phyloP scores from a whole-genome alignment of 106 monocot genomes.

The Agapanthus africanus region DNA sequence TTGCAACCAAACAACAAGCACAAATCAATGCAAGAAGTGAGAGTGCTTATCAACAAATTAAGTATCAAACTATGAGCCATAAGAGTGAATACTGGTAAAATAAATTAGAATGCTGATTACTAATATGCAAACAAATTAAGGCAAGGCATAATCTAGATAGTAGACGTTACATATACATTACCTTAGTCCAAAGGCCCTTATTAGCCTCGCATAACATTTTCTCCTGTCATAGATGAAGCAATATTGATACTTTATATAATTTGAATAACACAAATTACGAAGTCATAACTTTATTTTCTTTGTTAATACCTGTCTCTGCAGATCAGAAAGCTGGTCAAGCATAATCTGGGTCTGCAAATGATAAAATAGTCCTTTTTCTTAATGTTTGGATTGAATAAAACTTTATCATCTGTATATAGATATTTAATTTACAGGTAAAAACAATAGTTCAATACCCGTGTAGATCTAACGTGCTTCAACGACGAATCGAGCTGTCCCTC shows the following conservation, averaged over 20 bases:
- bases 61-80: too few species aligned
- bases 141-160: too few species aligned
- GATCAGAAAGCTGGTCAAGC: constrained; percentile 18
- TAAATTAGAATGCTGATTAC: too few species aligned
- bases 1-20: too few species aligned
- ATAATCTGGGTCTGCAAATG: constrained; percentile 22
- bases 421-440: too few species aligned
- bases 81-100: too few species aligned
- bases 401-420: constrained; percentile 7
- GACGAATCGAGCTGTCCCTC: constrained; percentile 24
- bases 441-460: constrained; percentile 19
- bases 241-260: not conserved
- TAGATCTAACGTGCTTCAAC: constrained; percentile 22
- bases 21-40: too few species aligned
- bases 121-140: too few species aligned
- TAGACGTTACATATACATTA: too few species aligned
- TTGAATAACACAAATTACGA: not conserved
- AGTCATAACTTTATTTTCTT: not conserved
- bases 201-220: constrained; percentile 25
- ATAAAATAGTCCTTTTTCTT: not conserved
- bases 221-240: constrained; percentile 12
- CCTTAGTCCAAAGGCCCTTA: constrained; percentile 19
- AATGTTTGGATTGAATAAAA: not conserved
- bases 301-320: constrained; percentile 22
- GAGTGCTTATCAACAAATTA: too few species aligned